Evolutionary conservation across 2,329 filamentous ascomycete species (phyloP), one percentile per base, ranked within the genome.

Genomic region (Colletotrichum higginsianum): DNA sequence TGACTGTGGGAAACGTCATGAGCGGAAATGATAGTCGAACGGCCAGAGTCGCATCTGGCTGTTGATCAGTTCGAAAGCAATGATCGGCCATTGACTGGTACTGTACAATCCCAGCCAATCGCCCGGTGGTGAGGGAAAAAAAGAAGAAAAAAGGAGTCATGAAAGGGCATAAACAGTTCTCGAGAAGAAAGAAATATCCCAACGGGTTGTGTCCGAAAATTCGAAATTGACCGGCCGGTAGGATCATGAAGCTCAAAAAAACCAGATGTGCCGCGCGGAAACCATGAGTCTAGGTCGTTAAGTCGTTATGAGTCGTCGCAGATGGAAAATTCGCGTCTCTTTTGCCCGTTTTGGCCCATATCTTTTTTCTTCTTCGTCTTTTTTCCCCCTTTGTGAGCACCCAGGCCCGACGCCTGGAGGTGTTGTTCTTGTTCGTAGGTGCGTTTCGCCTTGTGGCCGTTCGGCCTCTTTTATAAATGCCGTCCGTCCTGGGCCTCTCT

Each of bases 361-460:
- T 64, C 38, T 62, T 46, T 46, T 38, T 35, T 35, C 30, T 9
- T 35, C 30, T 35, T 35, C 30, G 30, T 35, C 8, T 35, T 30
- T 30, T 15, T 21, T 23, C n/a, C 16, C 21, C 40, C 23, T 18
- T 26, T 58, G 50, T 40, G 30, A 23, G 23, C 47, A 38, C 40
- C 44, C 38, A 46, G 55, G 3, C 21, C 44, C 3, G 26, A 15
- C 16, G 61, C 44, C 64, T 50, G 40, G 44, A 23, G 55, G 30
- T 12, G 40, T 21, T 46, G 30, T 38, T 30, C 13, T 38, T n/a
- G 40, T 40, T 60, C 53, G 40, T 74, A 67, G 74, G 76, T 76
- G 75, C 77, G 40, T 76, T 3, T 50, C 23, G 80, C 80, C 77
- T 80, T 76, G 80, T 81, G 82, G 81, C 80, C 74, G 81, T 82